phyloP scores from a whole-genome alignment of 2,329 filamentous ascomycete genomes.

The Sporothrix euskadiensis region DNA sequence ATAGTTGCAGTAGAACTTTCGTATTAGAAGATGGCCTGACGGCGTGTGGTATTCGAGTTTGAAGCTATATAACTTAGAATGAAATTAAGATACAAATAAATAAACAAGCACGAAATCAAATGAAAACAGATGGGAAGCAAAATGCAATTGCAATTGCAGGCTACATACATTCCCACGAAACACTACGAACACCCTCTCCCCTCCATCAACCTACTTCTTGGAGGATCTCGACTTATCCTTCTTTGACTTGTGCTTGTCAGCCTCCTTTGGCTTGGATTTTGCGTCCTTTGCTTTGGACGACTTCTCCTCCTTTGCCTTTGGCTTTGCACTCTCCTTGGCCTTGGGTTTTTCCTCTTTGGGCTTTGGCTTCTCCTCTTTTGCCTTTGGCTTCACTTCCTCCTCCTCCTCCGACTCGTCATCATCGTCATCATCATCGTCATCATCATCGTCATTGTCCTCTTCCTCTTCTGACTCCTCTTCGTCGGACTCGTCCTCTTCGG shows the following conservation, averaged over 20 bases:
- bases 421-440: constrained; percentile 35
- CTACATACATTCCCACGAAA: background rate
- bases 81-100: background rate
- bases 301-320: constrained; percentile 16
- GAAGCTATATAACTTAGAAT: background rate
- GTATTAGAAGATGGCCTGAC: background rate
- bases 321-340: background rate
- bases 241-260: background rate
- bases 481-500: constrained; percentile 45
- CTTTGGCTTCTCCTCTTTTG: constrained; percentile 33
- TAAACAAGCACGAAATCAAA: background rate
- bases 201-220: background rate
- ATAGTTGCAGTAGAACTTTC: background rate
- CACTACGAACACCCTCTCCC: background rate
- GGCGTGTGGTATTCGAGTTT: background rate
- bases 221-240: background rate
- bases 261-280: constrained; percentile 11
- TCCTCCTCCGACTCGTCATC: constrained; percentile 34
- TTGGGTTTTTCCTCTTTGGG: constrained; percentile 35
- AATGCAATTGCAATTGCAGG: background rate
- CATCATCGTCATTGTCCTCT: constrained; percentile 35
- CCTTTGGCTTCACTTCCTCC: constrained; percentile 33
- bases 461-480: constrained; percentile 34
- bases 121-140: background rate
- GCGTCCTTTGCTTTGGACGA: background rate